Conservation (phyloP, 495 filamentous ascomycete genomes). For the Aspergillus sclerotioniger region DNA sequence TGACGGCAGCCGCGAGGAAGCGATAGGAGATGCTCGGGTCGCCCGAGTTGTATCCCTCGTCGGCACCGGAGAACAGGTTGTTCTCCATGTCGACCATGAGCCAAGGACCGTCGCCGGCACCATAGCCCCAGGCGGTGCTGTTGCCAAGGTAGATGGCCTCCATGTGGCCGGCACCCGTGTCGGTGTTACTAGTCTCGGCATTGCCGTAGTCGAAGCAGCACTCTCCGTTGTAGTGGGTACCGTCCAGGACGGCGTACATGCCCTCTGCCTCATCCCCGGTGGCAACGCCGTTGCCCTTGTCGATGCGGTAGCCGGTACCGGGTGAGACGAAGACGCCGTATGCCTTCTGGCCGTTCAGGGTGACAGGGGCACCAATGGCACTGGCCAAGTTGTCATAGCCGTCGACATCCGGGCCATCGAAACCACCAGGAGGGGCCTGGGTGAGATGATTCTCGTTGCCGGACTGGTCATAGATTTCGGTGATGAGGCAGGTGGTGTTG, state of each 20-base stretch:
- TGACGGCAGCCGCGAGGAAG: slow-evolving; percentile 52
- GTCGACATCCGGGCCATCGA: slow-evolving; percentile 49
- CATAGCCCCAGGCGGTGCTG: slow-evolving; percentile 48
- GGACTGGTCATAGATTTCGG: slow-evolving; percentile 60
- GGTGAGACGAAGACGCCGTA: slow-evolving; percentile 59
- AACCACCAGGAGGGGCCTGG: slow-evolving; percentile 53
- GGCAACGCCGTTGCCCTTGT: slow-evolving; percentile 47
- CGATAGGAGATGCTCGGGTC: slow-evolving; percentile 49
- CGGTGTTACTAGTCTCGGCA: slow-evolving; percentile 51
- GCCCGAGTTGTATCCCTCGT: slow-evolving; percentile 35
- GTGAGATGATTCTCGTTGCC: slow-evolving; percentile 57
- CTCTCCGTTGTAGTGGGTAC: slow-evolving; percentile 55
- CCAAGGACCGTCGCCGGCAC: slow-evolving; percentile 55
- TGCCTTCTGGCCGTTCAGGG: slow-evolving; percentile 55
- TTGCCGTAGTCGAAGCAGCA: slow-evolving; percentile 66
- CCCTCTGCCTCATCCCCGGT: slow-evolving; percentile 54
- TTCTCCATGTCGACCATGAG: slow-evolving; percentile 63
- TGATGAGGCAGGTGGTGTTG: slow-evolving; percentile 56
- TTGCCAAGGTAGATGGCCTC: slow-evolving; percentile 60
- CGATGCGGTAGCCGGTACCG: slow-evolving; percentile 55
- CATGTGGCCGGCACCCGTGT: slow-evolving; percentile 60
- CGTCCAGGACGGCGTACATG: slow-evolving; percentile 60
- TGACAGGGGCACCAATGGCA: slow-evolving; percentile 57
- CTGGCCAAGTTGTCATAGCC: slow-evolving; percentile 56
- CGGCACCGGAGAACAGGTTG: slow-evolving; percentile 52